Evolutionary conservation across 768 basidiomycete species (phyloP), one percentile per base, ranked within the genome.

Genomic region (Boletales sp.): DNA sequence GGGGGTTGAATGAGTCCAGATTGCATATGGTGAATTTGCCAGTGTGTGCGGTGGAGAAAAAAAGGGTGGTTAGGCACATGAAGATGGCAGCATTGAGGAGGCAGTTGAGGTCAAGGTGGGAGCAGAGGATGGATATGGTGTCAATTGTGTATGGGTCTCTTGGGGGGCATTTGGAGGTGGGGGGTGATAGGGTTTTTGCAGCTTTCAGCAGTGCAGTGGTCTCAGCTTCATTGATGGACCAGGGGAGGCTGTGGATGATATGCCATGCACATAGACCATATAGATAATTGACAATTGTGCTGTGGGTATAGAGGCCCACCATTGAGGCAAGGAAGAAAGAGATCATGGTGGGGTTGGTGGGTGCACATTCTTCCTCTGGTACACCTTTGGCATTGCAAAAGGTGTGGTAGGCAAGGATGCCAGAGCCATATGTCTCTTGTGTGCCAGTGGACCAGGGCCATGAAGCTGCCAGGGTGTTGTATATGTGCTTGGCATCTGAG

Each of bases 301-400:
- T 54, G 0, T 50, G 60, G 1, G 58, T 21, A 17, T 60, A 54
- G 58, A 30, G 5, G 1, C 43, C n/a, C 1, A 33, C 41, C 2
- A 35, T 4, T 1, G 15, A 3, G 32, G 43, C 10, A 5, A 62
- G 43, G 44, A 64, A 65, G 49, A 0, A 66, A 40, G 2, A 66
- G 36, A 1, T 19, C 21, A 4, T 54, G n/a, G n/a, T n/a, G n/a
- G n/a, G 8, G 7, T 5, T 0, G 52, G 55, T 0, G 65, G 64
- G 3, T n/a, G 33, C 32, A 2, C n/a, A 10, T 0, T 44, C 18
- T 0, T 13, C 3, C 6, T 46, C 30, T 30, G 46, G 46, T 3
- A 15, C 43, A 15, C 3, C 57, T 40, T 46, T 45, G 36, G 8
- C 33, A 15, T 80, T 71, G 47, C 76, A 77, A 47, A 70, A 76